Base-by-base conservation (phyloP, 2,329 filamentous ascomycete genomes). In the Metarhizium guizhouense region DNA sequence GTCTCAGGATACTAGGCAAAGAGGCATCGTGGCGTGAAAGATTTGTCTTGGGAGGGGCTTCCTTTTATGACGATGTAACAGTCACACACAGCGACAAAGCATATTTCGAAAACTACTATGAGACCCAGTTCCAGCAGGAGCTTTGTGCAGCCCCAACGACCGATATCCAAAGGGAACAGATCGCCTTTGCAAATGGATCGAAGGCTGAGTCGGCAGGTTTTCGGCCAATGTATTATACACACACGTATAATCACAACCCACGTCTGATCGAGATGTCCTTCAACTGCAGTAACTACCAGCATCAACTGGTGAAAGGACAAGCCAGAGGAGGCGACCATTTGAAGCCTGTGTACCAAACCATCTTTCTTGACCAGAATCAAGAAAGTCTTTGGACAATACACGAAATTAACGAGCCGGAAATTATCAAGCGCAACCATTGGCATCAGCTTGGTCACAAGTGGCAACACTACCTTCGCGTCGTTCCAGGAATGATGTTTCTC, bases 251-350 rank as follows among this genome's bases (percentile, higher is more conserved):
- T 0, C 57, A 76, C 14, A 78, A 85, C 61, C 74, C 75, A 1
- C 78, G 72, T 2, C 80, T 83, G 63, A 78, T 86, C 7, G 83
- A 86, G 65, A 86, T 86, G 83, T 85, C 80, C 56, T 90, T 89
- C 69, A 85, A 90, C 67, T 87, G 84, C 70, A 86, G 83, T 42
- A 87, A 88, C 66, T 89, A 90, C 69, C 86, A 90, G 66, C 78
- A 84, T 48, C 86, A 90, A 64, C 86, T 90, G 59, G 82, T 82
- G 1, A 67, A 67, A 20, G 64, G 66, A 57, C 10, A 42, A 61
- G 1, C 45, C 63, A 29, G 40, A 42, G 0, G 56, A 56, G 5
- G 57, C 59, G 53, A 43, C 16, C 8, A 11, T 4, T 76, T 81
- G 30, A 74, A 80, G 53, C 85, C 88, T 62, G 79, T 90, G 16